Percentiles rank a stretch among this genome's conserved stretches.
Conservation (phyloP, 441 rosid species). For the Corymbia citriodora region DNA sequence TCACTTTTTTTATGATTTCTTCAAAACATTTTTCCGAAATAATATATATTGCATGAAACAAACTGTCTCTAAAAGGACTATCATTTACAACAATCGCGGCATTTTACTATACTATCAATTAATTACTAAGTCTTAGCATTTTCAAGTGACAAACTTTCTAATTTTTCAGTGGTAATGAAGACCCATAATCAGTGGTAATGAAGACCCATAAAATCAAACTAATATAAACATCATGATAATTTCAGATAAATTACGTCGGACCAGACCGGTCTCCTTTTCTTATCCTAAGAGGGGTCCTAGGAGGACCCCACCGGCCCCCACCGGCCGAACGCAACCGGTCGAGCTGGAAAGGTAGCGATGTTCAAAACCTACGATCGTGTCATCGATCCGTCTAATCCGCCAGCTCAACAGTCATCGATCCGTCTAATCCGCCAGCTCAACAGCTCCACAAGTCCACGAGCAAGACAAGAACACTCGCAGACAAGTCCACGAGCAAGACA, state of each 20-base stretch:
- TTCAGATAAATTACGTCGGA: neutral
- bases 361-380: neutral
- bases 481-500: neutral
- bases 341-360: neutral
- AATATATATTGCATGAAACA: fast-evolving
- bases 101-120: neutral
- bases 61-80: fast-evolving
- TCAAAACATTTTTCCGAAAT: no score
- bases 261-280: neutral
- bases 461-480: neutral
- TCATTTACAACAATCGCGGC: neutral
- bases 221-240: neutral
- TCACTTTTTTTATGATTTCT: no score
- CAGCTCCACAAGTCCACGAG: neutral
- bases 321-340: neutral
- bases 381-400: neutral
- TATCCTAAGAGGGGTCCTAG: neutral
- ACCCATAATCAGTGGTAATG: neutral
- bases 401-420: neutral
- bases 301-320: neutral
- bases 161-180: neutral
- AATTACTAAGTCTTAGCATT: neutral
- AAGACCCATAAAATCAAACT: neutral
- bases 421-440: neutral
- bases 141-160: neutral